Conservation (phyloP, 1,139 yeast species). For the Lipomyces yarrowii region DNA sequence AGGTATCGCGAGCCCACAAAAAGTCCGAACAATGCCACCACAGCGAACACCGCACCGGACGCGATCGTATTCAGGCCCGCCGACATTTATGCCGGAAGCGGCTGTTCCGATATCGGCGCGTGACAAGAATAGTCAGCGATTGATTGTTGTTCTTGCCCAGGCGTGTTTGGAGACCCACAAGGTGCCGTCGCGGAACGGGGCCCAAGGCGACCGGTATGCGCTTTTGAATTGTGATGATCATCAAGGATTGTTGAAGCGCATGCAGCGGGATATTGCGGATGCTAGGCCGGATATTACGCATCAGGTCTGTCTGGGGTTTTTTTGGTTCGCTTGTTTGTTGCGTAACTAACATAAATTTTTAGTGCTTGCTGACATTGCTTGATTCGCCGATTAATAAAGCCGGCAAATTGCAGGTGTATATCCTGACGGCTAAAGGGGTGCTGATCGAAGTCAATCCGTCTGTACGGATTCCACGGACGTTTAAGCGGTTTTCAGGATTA, state of each 20-base stretch:
- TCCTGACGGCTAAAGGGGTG: slow-evolving; percentile 93
- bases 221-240: slow-evolving; percentile 96
- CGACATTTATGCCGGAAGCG: slow-evolving; percentile 32
- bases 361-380: slow-evolving; percentile 85
- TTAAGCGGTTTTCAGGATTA: slow-evolving; percentile 93
- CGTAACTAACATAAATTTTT: slow-evolving; percentile 38
- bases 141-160: slow-evolving; percentile 89
- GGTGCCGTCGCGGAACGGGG: slow-evolving; percentile 56
- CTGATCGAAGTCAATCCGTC: slow-evolving; percentile 93
- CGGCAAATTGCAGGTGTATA: slow-evolving; percentile 92
- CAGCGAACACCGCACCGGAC: slow-evolving; percentile 24
- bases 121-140: slow-evolving; percentile 55
- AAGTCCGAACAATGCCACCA: slow-evolving; percentile 22
- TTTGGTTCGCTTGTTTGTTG: not conserved
- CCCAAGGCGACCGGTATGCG: slow-evolving; percentile 91
- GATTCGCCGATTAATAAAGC: slow-evolving; percentile 98
- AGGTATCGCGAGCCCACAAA: too few relatives aligned
- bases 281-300: slow-evolving; percentile 98
- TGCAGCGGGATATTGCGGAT: slow-evolving; percentile 96
- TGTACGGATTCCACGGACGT: slow-evolving; percentile 96
- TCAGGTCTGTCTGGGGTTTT: slow-evolving; percentile 36
- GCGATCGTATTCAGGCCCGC: slow-evolving; percentile 26
- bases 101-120: slow-evolving; percentile 32
- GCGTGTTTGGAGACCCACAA: slow-evolving; percentile 96
- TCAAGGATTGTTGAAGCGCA: slow-evolving; percentile 89